Percentiles rank a stretch among this genome's conserved stretches.
Evolutionary conservation across 2,329 filamentous ascomycete species (phyloP).

Genomic region (Aspergillus sp.): DNA sequence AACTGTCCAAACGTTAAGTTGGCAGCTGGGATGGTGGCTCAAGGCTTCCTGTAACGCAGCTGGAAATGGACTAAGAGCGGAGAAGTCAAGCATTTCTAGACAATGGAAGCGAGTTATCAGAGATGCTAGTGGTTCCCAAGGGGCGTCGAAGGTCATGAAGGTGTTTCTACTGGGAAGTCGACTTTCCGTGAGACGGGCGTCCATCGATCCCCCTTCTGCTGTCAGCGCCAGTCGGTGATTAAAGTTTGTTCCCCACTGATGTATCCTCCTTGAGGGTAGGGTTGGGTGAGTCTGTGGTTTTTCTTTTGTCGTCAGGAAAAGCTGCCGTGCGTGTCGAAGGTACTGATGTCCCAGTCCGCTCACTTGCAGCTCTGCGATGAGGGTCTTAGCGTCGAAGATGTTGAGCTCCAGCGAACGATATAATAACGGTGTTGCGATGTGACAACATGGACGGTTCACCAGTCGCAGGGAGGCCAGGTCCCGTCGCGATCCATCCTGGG

Average conservation of each 20-base stretch:
- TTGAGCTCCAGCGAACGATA: not conserved
- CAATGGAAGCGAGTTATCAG: not conserved
- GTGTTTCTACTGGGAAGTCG: too few species aligned
- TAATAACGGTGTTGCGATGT: not conserved
- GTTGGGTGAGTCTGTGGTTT: too few species aligned
- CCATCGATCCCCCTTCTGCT: not conserved
- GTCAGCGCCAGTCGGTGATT: too few species aligned
- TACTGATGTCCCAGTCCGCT: not conserved
- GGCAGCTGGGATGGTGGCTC: slow-evolving; percentile 1
- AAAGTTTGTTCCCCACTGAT: too few species aligned
- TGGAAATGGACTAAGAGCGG: not conserved
- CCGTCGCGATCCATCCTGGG: not conserved
- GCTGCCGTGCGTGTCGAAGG: not conserved
- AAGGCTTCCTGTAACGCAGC: not conserved
- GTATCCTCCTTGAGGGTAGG: too few species aligned
- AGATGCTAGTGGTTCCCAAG: not conserved
- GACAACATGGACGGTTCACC: not conserved
- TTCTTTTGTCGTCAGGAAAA: not conserved
- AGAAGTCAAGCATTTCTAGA: slow-evolving; percentile 1
- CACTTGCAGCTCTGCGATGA: too few species aligned
- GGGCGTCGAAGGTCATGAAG: not conserved
- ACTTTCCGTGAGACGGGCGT: not conserved
- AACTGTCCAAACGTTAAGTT: not conserved
- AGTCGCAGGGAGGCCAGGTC: not conserved
- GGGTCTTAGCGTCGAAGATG: not conserved